Evolutionary conservation across 2,329 filamentous ascomycete species (phyloP), one percentile per base, ranked within the genome.

Genomic region (Ramichloridium luteum): DNA sequence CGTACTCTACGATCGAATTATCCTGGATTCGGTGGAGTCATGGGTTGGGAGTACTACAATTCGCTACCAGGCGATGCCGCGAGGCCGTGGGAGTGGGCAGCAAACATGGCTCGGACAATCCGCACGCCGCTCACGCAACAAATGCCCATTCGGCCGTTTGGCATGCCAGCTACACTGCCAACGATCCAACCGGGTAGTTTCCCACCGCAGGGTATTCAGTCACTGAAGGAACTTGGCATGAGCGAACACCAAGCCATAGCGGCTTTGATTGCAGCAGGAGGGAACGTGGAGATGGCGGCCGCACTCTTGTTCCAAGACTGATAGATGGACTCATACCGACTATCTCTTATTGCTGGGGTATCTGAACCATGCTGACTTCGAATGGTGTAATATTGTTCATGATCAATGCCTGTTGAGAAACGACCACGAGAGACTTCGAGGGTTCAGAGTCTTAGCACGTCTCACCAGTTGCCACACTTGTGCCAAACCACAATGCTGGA

Each of bases 41-140:
- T 90, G 76, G 84, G 84, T 2, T 94, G 86, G 86, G 86, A 94
- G 60, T 93, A 90, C 54, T 93, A 88, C 60, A 92, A 93, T 60
- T 73, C 77, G 34, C 54, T 75, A 36, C 80, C 81, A 0, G 77
- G 76, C 1, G 76, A 71, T 14, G 52, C 51, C 2, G 61, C 62
- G 9, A 59, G 65, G 34, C 80, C 82, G 0, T 88, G 79, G 78
- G 66, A 80, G 43, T 93, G 85, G 85, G 81, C 80, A 0, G 67
- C 65, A 28, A 66, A 68, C 35, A 77, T 90, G 65, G 74, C 74
- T 0, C 36, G 45, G 1, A 48, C 57, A 1, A 31, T 66, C 16
- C 41, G 61, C 8, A 51, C 41, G 1, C 49, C 52, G 14, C 32
- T 54, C 9, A 48, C 54, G 4, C 43, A 34, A 25, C 44, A 41